Conservation (phyloP, 768 basidiomycete genomes). For the Leccinum subtestaceum region DNA sequence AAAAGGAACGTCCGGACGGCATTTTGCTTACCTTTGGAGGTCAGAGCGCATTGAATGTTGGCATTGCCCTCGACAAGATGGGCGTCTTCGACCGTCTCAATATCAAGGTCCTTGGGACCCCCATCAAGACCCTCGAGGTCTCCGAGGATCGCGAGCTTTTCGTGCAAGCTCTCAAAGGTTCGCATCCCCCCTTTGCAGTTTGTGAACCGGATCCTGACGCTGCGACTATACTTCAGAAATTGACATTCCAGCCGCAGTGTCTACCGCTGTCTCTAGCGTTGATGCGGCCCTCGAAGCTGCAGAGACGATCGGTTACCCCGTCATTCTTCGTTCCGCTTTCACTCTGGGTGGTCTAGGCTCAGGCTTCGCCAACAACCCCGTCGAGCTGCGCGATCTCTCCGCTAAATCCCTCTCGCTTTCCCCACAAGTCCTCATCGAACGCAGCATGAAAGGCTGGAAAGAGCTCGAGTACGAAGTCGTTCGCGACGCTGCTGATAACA, state of each 20-base stretch:
- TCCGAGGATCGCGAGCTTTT: slow-evolving; percentile 98
- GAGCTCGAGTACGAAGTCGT: slow-evolving; percentile 99
- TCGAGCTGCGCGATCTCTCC: slow-evolving; percentile 91
- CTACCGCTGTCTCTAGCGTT: slow-evolving; percentile 94
- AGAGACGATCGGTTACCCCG: slow-evolving; percentile 90
- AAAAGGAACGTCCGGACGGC: slow-evolving; percentile 97
- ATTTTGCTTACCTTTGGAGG: slow-evolving; percentile 97
- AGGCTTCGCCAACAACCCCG: slow-evolving; percentile 92
- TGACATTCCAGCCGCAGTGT: slow-evolving; percentile 92
- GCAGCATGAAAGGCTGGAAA: slow-evolving; percentile 99
- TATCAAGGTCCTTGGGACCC: slow-evolving; percentile 91
- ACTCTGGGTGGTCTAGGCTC: slow-evolving; percentile 98
- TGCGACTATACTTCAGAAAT: slow-evolving; percentile 62
- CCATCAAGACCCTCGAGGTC: slow-evolving; percentile 90
- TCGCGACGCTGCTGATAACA: slow-evolving; percentile 97
- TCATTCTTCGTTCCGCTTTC: slow-evolving; percentile 95
- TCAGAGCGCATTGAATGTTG: slow-evolving; percentile 96
- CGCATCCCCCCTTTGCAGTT: slow-evolving; percentile 16
- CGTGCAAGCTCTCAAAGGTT: slow-evolving; percentile 93
- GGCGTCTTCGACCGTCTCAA: slow-evolving; percentile 91
- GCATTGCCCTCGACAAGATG: slow-evolving; percentile 95
- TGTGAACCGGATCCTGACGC: slow-evolving; percentile 3
- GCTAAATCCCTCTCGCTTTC: slow-evolving; percentile 88
- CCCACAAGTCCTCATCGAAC: slow-evolving; percentile 96
- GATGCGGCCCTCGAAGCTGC: slow-evolving; percentile 91